These are phyloP conservation scores for Myxozyma kluyveri DNA, from an alignment of 805 yeast genomes.

Conservation along the genomic window DNA sequence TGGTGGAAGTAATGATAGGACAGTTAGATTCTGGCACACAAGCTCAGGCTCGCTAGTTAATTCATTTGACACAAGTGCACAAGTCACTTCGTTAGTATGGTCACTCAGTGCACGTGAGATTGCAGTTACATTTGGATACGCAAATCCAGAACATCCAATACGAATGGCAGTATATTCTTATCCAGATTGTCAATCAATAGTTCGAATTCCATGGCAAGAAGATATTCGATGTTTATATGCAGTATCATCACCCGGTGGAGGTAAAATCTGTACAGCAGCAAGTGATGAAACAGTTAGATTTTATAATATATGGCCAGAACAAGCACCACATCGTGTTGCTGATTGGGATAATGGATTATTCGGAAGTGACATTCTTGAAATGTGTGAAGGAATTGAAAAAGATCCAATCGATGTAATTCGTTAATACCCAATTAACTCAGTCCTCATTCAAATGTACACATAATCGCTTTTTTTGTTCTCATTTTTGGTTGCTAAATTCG, in stretches of 20 bases:
- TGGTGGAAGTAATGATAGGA: slow-evolving; percentile 80
- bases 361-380: slow-evolving; percentile 33
- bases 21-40: slow-evolving; percentile 85
- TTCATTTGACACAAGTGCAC: slow-evolving; percentile 59
- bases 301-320: slow-evolving; percentile 63
- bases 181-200: slow-evolving; percentile 51
- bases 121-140: slow-evolving; percentile 80
- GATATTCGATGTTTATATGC: slow-evolving; percentile 64
- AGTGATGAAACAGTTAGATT: slow-evolving; percentile 77
- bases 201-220: slow-evolving; percentile 33
- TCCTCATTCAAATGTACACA: no score
- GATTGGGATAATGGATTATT: slow-evolving; percentile 30
- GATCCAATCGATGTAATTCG: slow-evolving; percentile 19
- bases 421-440: no score
- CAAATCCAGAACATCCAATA: slow-evolving; percentile 50
- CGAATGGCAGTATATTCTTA: slow-evolving; percentile 63
- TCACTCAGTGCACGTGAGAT: slow-evolving; percentile 60
- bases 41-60: slow-evolving; percentile 67
- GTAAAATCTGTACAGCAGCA: slow-evolving; percentile 65
- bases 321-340: slow-evolving; percentile 14
- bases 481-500: neutral
- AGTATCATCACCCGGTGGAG: slow-evolving; percentile 62
- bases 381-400: slow-evolving; percentile 33
- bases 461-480: neutral
- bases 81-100: slow-evolving; percentile 80